Conservation (phyloP, 805 yeast genomes). For the Candida peoriensis region DNA sequence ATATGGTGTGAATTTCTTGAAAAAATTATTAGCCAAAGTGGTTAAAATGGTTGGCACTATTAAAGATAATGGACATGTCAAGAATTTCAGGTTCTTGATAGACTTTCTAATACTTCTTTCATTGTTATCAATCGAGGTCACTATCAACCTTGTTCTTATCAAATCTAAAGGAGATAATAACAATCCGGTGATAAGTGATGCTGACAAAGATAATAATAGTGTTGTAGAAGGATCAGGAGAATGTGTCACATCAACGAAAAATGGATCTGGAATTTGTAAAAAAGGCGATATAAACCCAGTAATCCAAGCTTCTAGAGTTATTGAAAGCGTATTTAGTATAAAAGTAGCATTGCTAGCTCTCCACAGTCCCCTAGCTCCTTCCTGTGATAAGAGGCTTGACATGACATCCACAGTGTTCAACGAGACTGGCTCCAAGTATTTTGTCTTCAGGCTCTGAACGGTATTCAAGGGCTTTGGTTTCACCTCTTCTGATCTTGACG, state of each 20-base stretch:
- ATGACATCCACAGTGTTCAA: constrained; percentile 62
- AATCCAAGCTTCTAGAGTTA: constrained; percentile 85
- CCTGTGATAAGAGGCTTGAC: constrained; percentile 60
- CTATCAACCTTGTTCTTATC: constrained; percentile 70
- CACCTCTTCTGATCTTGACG: not conserved
- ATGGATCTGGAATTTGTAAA: constrained; percentile 82
- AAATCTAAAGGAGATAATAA: constrained; percentile 76
- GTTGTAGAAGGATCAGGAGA: constrained; percentile 71
- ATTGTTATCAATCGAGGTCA: constrained; percentile 51
- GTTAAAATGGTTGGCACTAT: constrained; percentile 65
- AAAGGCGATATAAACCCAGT: constrained; percentile 83
- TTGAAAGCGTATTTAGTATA: constrained; percentile 65
- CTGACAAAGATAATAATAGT: constrained; percentile 61
- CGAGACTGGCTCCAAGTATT: constrained; percentile 49
- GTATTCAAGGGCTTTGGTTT: not conserved
- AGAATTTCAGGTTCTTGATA: constrained; percentile 44
- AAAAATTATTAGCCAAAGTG: constrained; percentile 53
- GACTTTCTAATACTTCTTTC: constrained; percentile 71
- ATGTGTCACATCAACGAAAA: constrained; percentile 74
- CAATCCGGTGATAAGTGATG: constrained; percentile 68
- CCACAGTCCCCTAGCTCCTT: constrained; percentile 66
- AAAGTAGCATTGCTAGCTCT: constrained; percentile 78
- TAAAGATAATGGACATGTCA: constrained; percentile 53
- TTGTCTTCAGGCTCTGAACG: constrained; percentile 5
- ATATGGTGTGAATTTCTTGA: constrained; percentile 64